Evolutionary conservation across 208 protist genomes (phyloP).

Genomic region (Leishmania turanica): DNA sequence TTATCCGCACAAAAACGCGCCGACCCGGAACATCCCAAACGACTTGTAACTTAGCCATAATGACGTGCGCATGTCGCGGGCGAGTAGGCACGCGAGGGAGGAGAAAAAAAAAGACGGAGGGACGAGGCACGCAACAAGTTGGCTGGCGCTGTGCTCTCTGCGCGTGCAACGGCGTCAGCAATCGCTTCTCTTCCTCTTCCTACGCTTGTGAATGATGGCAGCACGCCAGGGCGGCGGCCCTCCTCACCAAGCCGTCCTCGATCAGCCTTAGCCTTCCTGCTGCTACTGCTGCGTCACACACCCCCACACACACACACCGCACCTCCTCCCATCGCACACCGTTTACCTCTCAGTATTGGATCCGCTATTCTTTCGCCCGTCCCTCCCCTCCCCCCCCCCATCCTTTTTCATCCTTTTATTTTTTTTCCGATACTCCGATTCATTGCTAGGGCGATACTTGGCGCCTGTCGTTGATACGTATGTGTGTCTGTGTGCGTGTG

Average conservation of each 20-base stretch:
- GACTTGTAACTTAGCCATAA: not conserved
- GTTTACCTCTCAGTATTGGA: not conserved
- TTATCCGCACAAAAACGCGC: not conserved
- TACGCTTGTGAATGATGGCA: not conserved
- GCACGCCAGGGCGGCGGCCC: not conserved
- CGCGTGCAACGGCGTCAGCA: not conserved
- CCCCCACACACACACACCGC: no score
- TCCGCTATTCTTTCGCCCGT: not conserved
- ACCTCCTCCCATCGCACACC: not conserved
- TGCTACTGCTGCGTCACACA: not conserved
- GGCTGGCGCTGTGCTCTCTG: not conserved
- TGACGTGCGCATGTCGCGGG: not conserved
- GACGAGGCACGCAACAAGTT: no score
- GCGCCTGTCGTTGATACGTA: not conserved
- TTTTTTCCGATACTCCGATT: conserved; percentile 18
- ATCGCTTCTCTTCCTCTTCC: not conserved
- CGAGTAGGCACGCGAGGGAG: not conserved
- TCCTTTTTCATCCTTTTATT: not conserved
- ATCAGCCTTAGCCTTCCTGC: not conserved
- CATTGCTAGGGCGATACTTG: conserved; percentile 3
- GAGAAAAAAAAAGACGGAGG: not conserved
- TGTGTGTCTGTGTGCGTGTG: conserved; percentile 10
- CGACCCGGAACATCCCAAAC: not conserved
- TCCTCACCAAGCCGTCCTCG: not conserved
- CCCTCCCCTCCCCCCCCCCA: no score